phyloP scores from a whole-genome alignment of 345 rosid species.

The Bruguiera sexangula region DNA sequence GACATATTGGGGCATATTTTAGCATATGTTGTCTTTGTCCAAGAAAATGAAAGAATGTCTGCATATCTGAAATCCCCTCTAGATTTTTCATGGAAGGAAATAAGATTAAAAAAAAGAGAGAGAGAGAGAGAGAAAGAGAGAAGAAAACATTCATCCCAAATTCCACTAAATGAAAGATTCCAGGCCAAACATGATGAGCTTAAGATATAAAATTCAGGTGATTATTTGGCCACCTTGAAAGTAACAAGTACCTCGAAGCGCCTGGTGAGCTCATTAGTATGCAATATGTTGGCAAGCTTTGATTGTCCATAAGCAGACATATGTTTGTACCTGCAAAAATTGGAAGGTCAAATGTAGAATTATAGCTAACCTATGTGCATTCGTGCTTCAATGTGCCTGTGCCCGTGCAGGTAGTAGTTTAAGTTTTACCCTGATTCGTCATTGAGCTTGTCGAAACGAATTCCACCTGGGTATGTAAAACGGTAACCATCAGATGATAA shows the following conservation, averaged over 20 bases:
- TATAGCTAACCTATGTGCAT: too few relatives aligned
- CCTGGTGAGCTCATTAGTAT: neutral
- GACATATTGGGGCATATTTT: too few relatives aligned
- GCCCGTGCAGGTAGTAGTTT: neutral
- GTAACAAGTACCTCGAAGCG: neutral
- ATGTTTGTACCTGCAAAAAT: conserved; percentile 35
- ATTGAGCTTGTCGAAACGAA: conserved; percentile 43
- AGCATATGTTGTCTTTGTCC: too few relatives aligned
- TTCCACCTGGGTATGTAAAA: conserved; percentile 40
- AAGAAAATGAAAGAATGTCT: too few relatives aligned
- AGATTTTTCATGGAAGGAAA: too few relatives aligned
- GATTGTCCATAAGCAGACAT: conserved; percentile 45
- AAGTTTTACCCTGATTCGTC: conserved; percentile 35
- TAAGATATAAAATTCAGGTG: neutral
- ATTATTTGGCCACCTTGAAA: neutral
- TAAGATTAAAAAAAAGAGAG: too few relatives aligned
- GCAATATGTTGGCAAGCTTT: conserved; percentile 6
- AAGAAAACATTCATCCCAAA: neutral
- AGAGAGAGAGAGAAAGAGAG: too few relatives aligned
- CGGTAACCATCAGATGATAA: conserved; percentile 40
- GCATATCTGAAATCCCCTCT: too few relatives aligned
- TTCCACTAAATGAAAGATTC: neutral
- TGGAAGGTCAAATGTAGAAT: neutral
- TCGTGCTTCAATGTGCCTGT: too few relatives aligned
- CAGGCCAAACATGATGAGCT: neutral